phyloP scores from a whole-genome alignment of 371 early-diverging fungal species.

The Circinella umbellata region DNA sequence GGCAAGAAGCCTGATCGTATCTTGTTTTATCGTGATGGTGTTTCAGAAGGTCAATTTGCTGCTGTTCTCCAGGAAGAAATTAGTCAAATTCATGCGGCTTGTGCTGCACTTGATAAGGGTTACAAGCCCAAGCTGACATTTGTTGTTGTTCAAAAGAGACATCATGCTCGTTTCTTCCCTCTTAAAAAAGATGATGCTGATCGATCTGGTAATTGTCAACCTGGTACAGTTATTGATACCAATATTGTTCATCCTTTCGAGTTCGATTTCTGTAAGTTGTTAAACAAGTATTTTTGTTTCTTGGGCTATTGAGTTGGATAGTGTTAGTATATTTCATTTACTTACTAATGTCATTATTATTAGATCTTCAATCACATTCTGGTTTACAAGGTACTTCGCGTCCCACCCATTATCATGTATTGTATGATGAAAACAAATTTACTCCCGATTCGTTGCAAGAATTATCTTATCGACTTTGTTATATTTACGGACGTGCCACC shows the following conservation, averaged over 20 bases:
- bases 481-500: conserved; percentile 80
- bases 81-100: conserved; percentile 76
- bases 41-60: conserved; percentile 91
- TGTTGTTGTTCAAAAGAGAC: conserved; percentile 95
- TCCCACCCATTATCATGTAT: conserved; percentile 84
- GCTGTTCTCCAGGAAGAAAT: conserved; percentile 87
- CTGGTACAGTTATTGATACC: conserved; percentile 94
- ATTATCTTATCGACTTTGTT: conserved; percentile 84
- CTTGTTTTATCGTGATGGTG: conserved; percentile 93
- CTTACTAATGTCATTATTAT: neutral
- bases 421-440: conserved; percentile 82
- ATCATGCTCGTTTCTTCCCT: conserved; percentile 94
- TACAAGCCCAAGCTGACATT: conserved; percentile 91
- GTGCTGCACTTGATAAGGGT: conserved; percentile 59
- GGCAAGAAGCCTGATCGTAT: conserved; percentile 84
- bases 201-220: conserved; percentile 52
- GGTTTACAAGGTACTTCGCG: conserved; percentile 91
- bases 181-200: conserved; percentile 58
- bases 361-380: conserved; percentile 79
- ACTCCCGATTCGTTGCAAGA: conserved; percentile 73
- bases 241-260: conserved; percentile 82
- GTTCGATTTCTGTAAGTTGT: conserved; percentile 81
- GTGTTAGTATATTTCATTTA: no score
- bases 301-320: no score
- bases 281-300: no score